A percentile compares a stretch with the other conserved stretches of the same genome.
Evolutionary conservation across 164 flowering plant genomes (phyloP).

Genomic region (Stephania japonica): DNA sequence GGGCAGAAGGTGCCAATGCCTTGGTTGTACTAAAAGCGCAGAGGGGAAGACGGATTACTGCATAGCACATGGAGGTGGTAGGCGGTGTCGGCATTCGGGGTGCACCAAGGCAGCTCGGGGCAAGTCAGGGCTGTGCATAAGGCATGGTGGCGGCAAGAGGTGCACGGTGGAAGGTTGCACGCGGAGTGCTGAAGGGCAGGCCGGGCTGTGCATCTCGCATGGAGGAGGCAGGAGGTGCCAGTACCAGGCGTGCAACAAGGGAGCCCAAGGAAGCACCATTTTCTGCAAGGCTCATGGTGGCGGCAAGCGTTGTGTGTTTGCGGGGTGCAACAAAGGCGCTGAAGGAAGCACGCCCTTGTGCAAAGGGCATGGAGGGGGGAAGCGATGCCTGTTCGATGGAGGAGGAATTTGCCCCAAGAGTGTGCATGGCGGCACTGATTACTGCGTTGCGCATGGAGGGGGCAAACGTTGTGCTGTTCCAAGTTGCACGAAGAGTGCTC

Average conservation of each 20-base stretch:
- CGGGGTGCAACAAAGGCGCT: constrained; percentile 91
- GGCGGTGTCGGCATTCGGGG: constrained; percentile 50
- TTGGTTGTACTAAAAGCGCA: constrained; percentile 94
- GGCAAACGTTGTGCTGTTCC: constrained; percentile 75
- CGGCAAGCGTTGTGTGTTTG: constrained; percentile 74
- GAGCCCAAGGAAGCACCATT: constrained; percentile 83
- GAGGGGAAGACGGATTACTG: constrained; percentile 82
- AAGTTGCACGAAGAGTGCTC: constrained; percentile 86
- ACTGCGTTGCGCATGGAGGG: constrained; percentile 87
- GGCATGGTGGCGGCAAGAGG: constrained; percentile 93
- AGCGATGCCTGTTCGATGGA: constrained; percentile 72
- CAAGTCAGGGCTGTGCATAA: constrained; percentile 80
- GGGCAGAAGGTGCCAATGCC: constrained; percentile 64
- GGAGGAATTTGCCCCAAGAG: constrained; percentile 91
- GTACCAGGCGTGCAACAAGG: constrained; percentile 50
- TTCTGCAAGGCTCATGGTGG: constrained; percentile 92
- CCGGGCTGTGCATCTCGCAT: constrained; percentile 90
- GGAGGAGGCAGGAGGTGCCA: constrained; percentile 89
- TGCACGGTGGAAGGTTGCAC: constrained; percentile 71
- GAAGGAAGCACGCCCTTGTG: constrained; percentile 90
- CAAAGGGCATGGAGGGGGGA: constrained; percentile 96
- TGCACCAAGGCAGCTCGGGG: constrained; percentile 88
- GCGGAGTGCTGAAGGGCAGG: constrained; percentile 89
- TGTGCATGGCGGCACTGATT: constrained; percentile 85
- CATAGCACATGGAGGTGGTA: constrained; percentile 76